These are phyloP conservation scores for Plasmodium gaboni DNA, from an alignment of 169 alveolate genomes.

Conservation along the genomic window DNA sequence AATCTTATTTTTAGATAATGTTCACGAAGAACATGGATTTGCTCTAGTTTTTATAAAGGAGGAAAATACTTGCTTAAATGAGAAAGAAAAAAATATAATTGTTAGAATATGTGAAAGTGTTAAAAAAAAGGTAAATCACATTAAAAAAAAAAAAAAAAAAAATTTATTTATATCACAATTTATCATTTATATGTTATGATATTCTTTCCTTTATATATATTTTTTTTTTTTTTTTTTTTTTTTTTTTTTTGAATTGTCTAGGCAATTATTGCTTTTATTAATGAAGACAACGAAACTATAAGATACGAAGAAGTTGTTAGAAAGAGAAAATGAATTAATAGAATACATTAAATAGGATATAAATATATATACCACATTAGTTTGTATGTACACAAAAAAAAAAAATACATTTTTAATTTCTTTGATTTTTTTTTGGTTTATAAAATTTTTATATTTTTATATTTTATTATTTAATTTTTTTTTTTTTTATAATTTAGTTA, in stretches of 20 bases:
- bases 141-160: background rate
- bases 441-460: no score
- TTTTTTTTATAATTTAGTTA: no score
- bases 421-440: no score
- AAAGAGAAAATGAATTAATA: background rate
- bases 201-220: background rate
- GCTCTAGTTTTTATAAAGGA: conserved; percentile 66
- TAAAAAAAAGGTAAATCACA: conserved; percentile 52
- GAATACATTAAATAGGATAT: background rate
- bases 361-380: no score
- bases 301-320: conserved; percentile 58
- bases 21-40: conserved; percentile 59
- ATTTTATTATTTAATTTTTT: no score
- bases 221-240: conserved; percentile 8
- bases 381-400: no score
- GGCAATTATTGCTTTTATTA: conserved; percentile 72
- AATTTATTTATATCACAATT: no score
- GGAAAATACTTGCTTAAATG: conserved; percentile 25
- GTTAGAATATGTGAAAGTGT: conserved; percentile 74
- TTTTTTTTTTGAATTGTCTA: conserved; percentile 4
- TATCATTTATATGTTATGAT: no score
- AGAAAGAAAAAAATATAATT: conserved; percentile 60
- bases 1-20: conserved; percentile 20
- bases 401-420: no score
- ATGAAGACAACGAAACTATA: conserved; percentile 12